Evolutionary conservation across 768 basidiomycete species (phyloP).

Genomic region (Tylopilus sp.): DNA sequence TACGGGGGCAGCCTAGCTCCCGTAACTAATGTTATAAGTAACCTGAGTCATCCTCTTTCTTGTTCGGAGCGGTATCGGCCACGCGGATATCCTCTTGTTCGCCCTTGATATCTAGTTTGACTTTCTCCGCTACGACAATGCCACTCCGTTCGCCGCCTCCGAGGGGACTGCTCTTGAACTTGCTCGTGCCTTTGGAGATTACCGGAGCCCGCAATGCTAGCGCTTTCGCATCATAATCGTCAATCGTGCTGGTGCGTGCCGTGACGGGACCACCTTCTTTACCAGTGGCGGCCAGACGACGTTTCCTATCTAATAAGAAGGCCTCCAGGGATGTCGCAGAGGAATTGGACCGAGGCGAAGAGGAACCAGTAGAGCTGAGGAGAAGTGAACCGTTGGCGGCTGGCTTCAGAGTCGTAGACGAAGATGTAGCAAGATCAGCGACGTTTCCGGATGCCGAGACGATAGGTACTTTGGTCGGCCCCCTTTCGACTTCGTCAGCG

Average conservation of each 20-base stretch:
- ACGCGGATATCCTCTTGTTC: slow-evolving; percentile 29
- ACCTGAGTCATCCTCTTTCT: slow-evolving; percentile 29
- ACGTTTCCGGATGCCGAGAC: background rate
- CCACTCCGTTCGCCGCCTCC: slow-evolving; percentile 42
- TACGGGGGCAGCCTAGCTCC: background rate
- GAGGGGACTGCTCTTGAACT: slow-evolving; percentile 76
- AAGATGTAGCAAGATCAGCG: background rate
- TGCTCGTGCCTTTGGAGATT: slow-evolving; percentile 43
- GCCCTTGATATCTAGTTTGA: slow-evolving; percentile 34
- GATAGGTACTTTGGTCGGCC: background rate
- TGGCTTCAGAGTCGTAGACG: slow-evolving; percentile 10
- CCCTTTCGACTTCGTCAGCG: slow-evolving; percentile 1
- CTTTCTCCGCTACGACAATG: slow-evolving; percentile 48
- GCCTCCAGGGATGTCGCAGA: slow-evolving; percentile 65
- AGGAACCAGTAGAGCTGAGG: too few species aligned
- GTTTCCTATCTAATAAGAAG: slow-evolving; percentile 61
- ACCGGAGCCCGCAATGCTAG: slow-evolving; percentile 11
- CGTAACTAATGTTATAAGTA: slow-evolving; percentile 20
- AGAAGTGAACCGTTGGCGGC: slow-evolving; percentile 7
- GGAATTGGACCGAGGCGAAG: slow-evolving; percentile 41
- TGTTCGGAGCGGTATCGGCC: slow-evolving; percentile 34
- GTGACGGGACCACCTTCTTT: slow-evolving; percentile 10
- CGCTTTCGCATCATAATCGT: slow-evolving; percentile 16
- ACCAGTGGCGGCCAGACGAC: slow-evolving; percentile 40
- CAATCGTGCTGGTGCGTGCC: slow-evolving; percentile 5